Percentiles rank a stretch among this genome's conserved stretches.
These are phyloP conservation scores for Aspergillus sclerotioniger DNA, from an alignment of 495 filamentous ascomycete genomes.

Conservation along the genomic window DNA sequence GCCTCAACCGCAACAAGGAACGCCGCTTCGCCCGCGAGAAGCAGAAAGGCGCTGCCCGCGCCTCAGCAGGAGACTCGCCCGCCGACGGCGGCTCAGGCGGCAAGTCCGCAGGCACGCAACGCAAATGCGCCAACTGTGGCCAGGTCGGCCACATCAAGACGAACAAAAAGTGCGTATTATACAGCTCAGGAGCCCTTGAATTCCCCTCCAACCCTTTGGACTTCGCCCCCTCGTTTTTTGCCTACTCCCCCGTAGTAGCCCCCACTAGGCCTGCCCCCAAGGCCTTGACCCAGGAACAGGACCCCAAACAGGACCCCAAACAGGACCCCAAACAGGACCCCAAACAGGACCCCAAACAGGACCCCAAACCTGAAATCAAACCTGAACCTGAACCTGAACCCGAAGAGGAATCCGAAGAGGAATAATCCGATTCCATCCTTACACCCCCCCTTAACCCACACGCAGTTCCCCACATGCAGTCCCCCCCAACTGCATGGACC, in stretches of 20 bases:
- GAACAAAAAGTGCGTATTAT: slow-evolving; percentile 79
- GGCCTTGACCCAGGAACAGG: not conserved
- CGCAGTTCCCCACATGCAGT: not conserved
- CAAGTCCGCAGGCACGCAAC: slow-evolving; percentile 66
- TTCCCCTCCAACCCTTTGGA: slow-evolving; percentile 7
- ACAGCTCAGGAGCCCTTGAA: not conserved
- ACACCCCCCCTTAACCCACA: not conserved
- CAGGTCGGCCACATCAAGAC: slow-evolving; percentile 97
- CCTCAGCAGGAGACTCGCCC: slow-evolving; percentile 37
- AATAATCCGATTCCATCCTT: too few species aligned
- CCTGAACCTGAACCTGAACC: not conserved
- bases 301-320: not conserved
- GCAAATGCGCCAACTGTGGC: slow-evolving; percentile 97
- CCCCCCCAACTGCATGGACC: not conserved
- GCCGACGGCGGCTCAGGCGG: slow-evolving; percentile 43
- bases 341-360: not conserved
- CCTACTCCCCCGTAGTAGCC: slow-evolving; percentile 6
- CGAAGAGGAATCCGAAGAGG: not conserved
- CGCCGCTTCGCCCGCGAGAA: slow-evolving; percentile 88
- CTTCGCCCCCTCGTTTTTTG: slow-evolving; percentile 14
- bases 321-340: not conserved
- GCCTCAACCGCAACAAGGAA: slow-evolving; percentile 86
- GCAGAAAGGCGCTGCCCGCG: slow-evolving; percentile 62
- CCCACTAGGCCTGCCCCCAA: not conserved
- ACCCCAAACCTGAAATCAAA: not conserved